Percentiles rank a stretch among this genome's conserved stretches.
These are phyloP conservation scores for Aquilaria malaccensis DNA, from an alignment of 345 rosid genomes.

Conservation along the genomic window DNA sequence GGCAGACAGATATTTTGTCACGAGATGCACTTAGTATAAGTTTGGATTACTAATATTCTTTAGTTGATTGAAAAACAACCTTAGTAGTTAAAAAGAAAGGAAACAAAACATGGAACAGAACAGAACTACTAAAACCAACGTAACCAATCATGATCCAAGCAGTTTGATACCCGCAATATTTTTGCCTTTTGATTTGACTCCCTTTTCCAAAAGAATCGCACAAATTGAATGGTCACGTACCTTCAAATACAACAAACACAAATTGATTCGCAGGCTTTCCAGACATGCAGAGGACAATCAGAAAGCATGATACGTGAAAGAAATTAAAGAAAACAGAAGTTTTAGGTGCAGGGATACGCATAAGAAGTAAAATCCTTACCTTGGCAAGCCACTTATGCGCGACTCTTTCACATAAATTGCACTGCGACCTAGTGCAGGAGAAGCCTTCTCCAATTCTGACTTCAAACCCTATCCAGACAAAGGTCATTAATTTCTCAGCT, in stretches of 20 bases:
- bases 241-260: conserved; percentile 24
- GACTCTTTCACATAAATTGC: conserved; percentile 86
- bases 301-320: background rate
- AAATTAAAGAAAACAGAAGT: background rate
- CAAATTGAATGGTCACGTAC: conserved; percentile 98
- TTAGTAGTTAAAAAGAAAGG: conserved; percentile 6
- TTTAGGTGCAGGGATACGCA: background rate
- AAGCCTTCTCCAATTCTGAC: conserved; percentile 92
- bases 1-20: conserved; percentile 9
- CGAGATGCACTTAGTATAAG: conserved; percentile 1
- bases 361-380: conserved; percentile 30
- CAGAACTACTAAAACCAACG: background rate
- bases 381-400: conserved; percentile 70
- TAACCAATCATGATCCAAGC: background rate
- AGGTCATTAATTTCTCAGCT: background rate
- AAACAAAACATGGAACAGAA: background rate
- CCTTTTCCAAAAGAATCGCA: conserved; percentile 99
- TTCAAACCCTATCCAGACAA: conserved; percentile 56
- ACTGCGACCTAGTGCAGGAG: conserved; percentile 80
- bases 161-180: conserved; percentile 70
- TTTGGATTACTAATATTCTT: background rate
- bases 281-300: background rate
- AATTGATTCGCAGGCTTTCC: background rate
- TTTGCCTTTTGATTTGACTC: conserved; percentile 98
- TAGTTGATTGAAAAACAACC: background rate